Evolutionary conservation across 169 alveolate genomes (phyloP), one percentile per base, ranked within the genome.

Genomic region (Babesia divergens): DNA sequence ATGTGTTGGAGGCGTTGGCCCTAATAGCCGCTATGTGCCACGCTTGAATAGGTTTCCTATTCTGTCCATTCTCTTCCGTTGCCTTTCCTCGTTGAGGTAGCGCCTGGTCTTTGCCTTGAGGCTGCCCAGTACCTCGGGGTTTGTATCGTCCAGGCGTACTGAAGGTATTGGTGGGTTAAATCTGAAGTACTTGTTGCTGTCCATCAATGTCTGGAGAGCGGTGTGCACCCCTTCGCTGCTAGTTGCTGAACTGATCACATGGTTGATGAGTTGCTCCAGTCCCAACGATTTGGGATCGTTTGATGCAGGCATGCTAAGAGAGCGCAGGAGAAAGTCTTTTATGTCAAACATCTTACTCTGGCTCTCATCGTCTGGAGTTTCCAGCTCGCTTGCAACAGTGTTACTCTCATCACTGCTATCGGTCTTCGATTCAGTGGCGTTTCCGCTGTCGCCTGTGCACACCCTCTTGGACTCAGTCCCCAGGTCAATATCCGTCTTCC

Each of bases 191-290:
- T 26, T 26, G 35, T 70, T 47, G 18, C 29, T 35, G 20, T 35
- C 72, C 84, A 80, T 62, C 14, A 64, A 29, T 14, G 52, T 38
- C 24, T 71, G 54, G 24, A 70, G 72, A n/a, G 83, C 67, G 16
- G 62, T 18, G 55, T 80, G 88, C 40, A 71, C 74, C 69, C 32
- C 49, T 6, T 80, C 88, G 24, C 80, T 58, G 55, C 49, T 53
- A 11, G 88, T 80, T 20, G 77, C 83, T 7, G 88, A 60, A 40
- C 37, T 32, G 8, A 54, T 65, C 14, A 80, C 20, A 32, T 69
- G 88, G 31, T 74, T 32, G 16, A 80, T 9, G 38, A 80, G 13
- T 55, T 64, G 86, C 8, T 69, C 84, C 44, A 59, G 50, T 7
- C 81, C 72, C 38, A 80, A 65, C 29, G 8, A 6, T 18, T 74